phyloP scores from a whole-genome alignment of 2,329 filamentous ascomycete species.

The Grosmannia serpens region DNA sequence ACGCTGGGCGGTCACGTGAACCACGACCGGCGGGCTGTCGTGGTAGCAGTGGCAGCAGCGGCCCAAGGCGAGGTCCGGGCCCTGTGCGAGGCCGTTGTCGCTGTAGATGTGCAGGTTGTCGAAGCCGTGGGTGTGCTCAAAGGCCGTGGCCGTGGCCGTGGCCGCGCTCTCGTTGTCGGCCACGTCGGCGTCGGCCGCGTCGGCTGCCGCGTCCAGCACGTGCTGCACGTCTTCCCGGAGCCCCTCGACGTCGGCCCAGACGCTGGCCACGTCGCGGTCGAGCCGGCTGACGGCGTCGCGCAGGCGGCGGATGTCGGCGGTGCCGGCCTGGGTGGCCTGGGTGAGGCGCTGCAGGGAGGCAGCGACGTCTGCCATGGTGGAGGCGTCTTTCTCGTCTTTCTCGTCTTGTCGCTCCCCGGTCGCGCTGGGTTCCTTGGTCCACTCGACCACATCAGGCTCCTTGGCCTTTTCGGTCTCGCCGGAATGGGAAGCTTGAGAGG shows the following conservation, averaged over 20 bases:
- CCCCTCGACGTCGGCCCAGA: background rate
- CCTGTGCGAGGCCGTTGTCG: background rate
- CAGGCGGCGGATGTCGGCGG: background rate
- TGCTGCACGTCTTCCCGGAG: background rate
- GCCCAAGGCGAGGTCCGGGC: too few relatives aligned
- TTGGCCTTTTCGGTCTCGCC: too few relatives aligned
- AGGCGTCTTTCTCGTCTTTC: background rate
- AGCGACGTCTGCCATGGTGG: too few relatives aligned
- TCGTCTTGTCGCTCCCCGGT: too few relatives aligned
- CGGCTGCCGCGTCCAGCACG: background rate
- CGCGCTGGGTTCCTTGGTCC: too few relatives aligned
- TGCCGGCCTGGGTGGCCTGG: background rate
- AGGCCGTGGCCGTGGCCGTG: background rate
- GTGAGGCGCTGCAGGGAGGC: background rate
- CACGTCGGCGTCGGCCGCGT: background rate
- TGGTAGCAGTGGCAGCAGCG: background rate
- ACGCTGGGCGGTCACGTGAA: background rate
- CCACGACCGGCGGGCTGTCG: background rate
- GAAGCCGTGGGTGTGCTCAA: background rate
- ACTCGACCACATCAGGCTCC: too few relatives aligned
- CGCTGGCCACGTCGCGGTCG: background rate
- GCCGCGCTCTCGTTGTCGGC: background rate
- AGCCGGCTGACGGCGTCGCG: background rate
- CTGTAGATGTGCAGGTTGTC: background rate
- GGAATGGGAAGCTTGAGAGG: too few relatives aligned